These are phyloP conservation scores for Senna siamea DNA, from an alignment of 306 rosid genomes.

Conservation along the genomic window DNA sequence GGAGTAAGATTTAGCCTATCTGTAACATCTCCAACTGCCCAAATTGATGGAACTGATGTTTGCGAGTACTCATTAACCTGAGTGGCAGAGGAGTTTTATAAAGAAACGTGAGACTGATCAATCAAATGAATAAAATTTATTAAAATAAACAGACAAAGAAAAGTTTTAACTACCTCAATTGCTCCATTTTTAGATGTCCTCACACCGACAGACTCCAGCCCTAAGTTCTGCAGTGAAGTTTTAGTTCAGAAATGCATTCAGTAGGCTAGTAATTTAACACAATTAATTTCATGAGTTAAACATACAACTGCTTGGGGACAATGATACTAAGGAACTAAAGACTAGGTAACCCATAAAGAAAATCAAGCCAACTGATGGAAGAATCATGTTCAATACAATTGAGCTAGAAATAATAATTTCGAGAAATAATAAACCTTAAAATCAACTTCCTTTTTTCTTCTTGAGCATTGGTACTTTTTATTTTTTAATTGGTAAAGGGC, in stretches of 20 bases:
- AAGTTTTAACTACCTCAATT: conserved; percentile 71
- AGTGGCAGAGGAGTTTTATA: neutral
- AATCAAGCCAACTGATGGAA: conserved; percentile 1
- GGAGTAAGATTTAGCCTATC: conserved; percentile 94
- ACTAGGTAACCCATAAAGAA: conserved; percentile 21
- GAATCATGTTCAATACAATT: conserved; percentile 15
- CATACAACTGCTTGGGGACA: conserved; percentile 24
- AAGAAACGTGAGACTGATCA: neutral
- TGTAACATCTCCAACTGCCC: conserved; percentile 99
- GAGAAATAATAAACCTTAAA: conserved; percentile 24
- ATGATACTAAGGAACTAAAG: conserved; percentile 27
- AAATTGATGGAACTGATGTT: conserved; percentile 90
- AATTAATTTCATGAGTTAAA: conserved; percentile 22
- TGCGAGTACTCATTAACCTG: conserved; percentile 95
- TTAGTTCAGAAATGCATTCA: conserved; percentile 29
- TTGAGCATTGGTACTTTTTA: neutral
- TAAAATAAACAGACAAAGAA: conserved; percentile 28
- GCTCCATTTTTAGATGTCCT: conserved; percentile 73
- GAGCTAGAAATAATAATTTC: conserved; percentile 10
- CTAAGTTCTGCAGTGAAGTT: conserved; percentile 75
- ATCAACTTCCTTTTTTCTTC: neutral
- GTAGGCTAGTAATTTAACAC: conserved; percentile 4
- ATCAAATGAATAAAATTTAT: conserved; percentile 10
- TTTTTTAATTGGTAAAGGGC: neutral
- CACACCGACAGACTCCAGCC: conserved; percentile 92